Evolutionary conservation across 345 rosid genomes (phyloP).

Genomic region (Linum trigynum): DNA sequence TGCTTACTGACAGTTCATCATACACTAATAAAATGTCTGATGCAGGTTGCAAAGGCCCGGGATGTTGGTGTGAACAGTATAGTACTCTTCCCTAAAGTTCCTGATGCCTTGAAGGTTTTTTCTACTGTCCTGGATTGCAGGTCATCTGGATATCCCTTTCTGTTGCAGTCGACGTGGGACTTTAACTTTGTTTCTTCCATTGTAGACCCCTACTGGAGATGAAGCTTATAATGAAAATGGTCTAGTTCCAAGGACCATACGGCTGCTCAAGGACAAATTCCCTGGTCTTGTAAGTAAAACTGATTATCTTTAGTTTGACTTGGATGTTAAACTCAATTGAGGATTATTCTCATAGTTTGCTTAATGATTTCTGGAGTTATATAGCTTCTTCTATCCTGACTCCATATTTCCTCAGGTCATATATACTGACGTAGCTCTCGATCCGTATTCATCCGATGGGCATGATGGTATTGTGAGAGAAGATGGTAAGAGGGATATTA

Average conservation of each 20-base stretch:
- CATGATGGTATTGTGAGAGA: constrained; percentile 91
- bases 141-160: constrained; percentile 1
- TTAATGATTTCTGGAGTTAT: background rate
- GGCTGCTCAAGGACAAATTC: constrained; percentile 63
- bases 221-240: constrained; percentile 91
- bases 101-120: constrained; percentile 83
- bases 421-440: constrained; percentile 86
- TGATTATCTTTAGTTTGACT: background rate
- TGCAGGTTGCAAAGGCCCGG: constrained; percentile 81
- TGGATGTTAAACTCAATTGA: background rate
- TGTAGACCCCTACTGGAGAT: constrained; percentile 71
- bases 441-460: constrained; percentile 81
- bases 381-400: constrained; percentile 1
- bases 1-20: background rate
- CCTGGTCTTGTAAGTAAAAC: constrained; percentile 72
- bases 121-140: constrained; percentile 2
- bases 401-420: constrained; percentile 43
- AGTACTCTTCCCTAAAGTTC: constrained; percentile 90
- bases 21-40: background rate
- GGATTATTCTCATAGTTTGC: background rate
- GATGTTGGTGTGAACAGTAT: constrained; percentile 90
- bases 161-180: constrained; percentile 1
- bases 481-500: constrained; percentile 40
- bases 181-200: constrained; percentile 11
- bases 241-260: constrained; percentile 69